Percentiles rank a stretch among this genome's conserved stretches.
Conservation (phyloP, 768 basidiomycete genomes). For the Lepiota subincarnata region DNA sequence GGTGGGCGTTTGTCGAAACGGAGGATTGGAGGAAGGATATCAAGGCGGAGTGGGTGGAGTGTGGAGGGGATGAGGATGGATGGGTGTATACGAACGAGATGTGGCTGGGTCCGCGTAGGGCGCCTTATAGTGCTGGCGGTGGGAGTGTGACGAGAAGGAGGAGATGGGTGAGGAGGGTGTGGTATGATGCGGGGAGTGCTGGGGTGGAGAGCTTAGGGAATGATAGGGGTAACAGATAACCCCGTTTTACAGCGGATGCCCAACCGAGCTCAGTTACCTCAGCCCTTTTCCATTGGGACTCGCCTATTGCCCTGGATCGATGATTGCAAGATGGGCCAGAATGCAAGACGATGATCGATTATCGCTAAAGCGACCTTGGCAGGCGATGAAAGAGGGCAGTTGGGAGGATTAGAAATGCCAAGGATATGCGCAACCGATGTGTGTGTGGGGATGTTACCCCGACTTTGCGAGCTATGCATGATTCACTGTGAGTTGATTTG, state of each 20-base stretch:
- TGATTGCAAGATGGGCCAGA: too few relatives aligned
- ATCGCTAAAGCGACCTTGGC: too few relatives aligned
- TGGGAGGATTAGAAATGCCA: too few relatives aligned
- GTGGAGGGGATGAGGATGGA: slow-evolving; percentile 46
- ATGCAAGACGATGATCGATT: too few relatives aligned
- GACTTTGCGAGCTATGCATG: too few relatives aligned
- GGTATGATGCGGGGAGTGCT: slow-evolving; percentile 33
- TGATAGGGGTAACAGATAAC: background rate
- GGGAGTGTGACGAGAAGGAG: slow-evolving; percentile 59
- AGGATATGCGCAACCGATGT: too few relatives aligned
- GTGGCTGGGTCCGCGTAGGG: slow-evolving; percentile 53
- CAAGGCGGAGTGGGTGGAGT: slow-evolving; percentile 50
- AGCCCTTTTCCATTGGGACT: too few relatives aligned
- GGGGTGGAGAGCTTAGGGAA: slow-evolving; percentile 5
- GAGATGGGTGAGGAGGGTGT: slow-evolving; percentile 71
- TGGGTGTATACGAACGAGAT: slow-evolving; percentile 82
- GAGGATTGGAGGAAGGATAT: slow-evolving; percentile 77
- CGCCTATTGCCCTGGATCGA: too few relatives aligned
- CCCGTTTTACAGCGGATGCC: background rate
- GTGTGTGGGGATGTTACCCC: too few relatives aligned
- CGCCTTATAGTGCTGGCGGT: slow-evolving; percentile 39
- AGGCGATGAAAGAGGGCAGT: too few relatives aligned
- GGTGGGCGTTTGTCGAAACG: slow-evolving; percentile 71
- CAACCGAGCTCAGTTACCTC: too few relatives aligned
- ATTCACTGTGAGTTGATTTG: too few relatives aligned